Base-by-base conservation (phyloP, 768 basidiomycete genomes). In the Leccinum ochraceum region DNA sequence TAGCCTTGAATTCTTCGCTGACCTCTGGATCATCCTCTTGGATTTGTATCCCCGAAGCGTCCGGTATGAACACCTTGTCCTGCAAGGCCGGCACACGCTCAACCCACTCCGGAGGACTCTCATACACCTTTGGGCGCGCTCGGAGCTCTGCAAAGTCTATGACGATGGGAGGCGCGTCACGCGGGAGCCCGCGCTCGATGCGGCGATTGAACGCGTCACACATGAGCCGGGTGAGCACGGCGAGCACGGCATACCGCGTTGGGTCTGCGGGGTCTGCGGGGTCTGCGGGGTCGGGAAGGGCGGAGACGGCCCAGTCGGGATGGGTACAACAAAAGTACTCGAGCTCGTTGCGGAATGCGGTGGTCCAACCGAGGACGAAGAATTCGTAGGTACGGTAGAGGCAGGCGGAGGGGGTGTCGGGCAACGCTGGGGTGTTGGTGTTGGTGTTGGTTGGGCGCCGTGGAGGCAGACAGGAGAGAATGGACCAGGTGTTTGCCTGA, bases 191-290 rank as follows among this genome's bases (percentile, higher is more conserved):
- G 8, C 20, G 39, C 50, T 60, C 59, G 49, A 61, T 62, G 42
- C 61, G 61, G 34, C 61, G 59, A 56, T 62, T 62, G 50, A 62
- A 62, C 10, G 61, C 37, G 24, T 53, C 54, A 32, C 59, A 62
- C 54, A 62, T 60, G 49, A 60, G 61, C 14, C 32, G 58, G 50
- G 61, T 61, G 6, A 61, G 54, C 42, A 60, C 58, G 14, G 61
- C 53, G 20, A 60, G 26, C 24, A 56, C 50, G 1, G 61, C 54
- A 4, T 61, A 60, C 14, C 59, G 61, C 20, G 50, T 46, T 8
- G 49, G 53, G 24, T 61, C 61, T 26, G 49, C 14, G 14, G n/a
- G 10, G 10, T 61, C 61, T 26, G 49, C 14, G 14, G n/a, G 10
- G 10, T 61, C 61, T 26, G 42, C 50, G 17, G 61, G 59, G 17